Percentiles rank a stretch among this genome's conserved stretches.
phyloP scores from a whole-genome alignment of 2,329 filamentous ascomycete genomes.

The Raffaelea arxii region DNA sequence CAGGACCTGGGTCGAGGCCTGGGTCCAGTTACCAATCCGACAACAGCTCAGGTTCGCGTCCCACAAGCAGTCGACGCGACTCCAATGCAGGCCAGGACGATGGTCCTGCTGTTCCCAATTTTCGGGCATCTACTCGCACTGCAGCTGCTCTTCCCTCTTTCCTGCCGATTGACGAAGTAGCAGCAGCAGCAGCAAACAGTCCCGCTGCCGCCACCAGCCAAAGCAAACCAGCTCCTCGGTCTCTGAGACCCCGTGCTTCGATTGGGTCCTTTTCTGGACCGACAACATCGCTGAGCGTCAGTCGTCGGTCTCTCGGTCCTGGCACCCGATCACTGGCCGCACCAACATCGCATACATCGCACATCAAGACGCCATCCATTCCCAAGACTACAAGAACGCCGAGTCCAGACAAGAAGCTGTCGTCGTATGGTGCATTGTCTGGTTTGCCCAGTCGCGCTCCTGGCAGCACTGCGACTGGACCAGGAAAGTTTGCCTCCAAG shows the following conservation, averaged over 20 bases:
- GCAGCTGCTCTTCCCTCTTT: slow-evolving; percentile 26
- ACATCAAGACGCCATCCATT: slow-evolving; percentile 10
- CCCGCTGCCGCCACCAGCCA: slow-evolving; percentile 1
- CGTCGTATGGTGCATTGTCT: not conserved
- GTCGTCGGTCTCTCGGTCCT: not conserved
- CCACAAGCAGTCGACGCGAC: slow-evolving; percentile 39
- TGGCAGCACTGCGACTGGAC: slow-evolving; percentile 14
- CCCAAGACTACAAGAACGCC: slow-evolving; percentile 23
- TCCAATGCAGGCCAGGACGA: slow-evolving; percentile 42
- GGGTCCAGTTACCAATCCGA: slow-evolving; percentile 54
- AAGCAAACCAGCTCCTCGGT: slow-evolving; percentile 19
- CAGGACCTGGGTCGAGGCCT: too few relatives aligned
- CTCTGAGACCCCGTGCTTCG: slow-evolving; percentile 19
- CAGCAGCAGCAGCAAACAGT: slow-evolving; percentile 25
- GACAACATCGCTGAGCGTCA: not conserved
- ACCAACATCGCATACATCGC: too few relatives aligned
- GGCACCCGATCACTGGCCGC: slow-evolving; percentile 20
- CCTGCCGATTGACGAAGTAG: slow-evolving; percentile 30
- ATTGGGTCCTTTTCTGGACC: not conserved
- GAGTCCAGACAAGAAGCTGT: slow-evolving; percentile 27
- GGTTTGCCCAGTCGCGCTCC: slow-evolving; percentile 7
- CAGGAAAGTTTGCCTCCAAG: slow-evolving; percentile 34
- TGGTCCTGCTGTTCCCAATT: slow-evolving; percentile 22
- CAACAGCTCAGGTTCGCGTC: slow-evolving; percentile 39
- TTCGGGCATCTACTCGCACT: slow-evolving; percentile 32